These are phyloP conservation scores for Daldinia vernicosa DNA, from an alignment of 495 filamentous ascomycete species.

Conservation along the genomic window DNA sequence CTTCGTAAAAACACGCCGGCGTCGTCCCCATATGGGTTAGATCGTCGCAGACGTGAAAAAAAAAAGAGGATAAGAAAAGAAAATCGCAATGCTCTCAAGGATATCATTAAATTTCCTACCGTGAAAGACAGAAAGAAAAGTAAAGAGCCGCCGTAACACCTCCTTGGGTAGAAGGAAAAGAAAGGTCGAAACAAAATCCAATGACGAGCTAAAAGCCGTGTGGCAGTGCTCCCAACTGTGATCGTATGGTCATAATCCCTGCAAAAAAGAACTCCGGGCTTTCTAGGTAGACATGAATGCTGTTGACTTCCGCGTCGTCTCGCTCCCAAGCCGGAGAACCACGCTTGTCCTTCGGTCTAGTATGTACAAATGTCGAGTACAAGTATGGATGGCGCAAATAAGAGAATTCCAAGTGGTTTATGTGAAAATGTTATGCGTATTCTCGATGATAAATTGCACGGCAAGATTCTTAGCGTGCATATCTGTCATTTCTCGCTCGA, in stretches of 20 bases:
- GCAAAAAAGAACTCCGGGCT: conserved; percentile 24
- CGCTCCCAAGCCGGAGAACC: conserved; percentile 2
- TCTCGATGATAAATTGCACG: conserved; percentile 89
- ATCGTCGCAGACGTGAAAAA: neutral
- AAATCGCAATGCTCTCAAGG: conserved; percentile 44
- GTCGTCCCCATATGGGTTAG: neutral
- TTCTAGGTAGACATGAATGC: conserved; percentile 19
- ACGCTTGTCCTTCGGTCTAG: conserved; percentile 5
- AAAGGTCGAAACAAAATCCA: conserved; percentile 38
- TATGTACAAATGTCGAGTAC: conserved; percentile 41
- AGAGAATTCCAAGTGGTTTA: conserved; percentile 21
- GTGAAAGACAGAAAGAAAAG: conserved; percentile 41
- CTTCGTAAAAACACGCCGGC: conserved; percentile 1
- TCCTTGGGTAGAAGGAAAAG: conserved; percentile 38
- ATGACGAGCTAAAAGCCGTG: conserved; percentile 9
- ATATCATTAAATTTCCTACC: conserved; percentile 49
- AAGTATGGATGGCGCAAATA: conserved; percentile 4
- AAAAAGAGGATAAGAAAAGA: conserved; percentile 17
- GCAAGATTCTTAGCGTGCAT: conserved; percentile 91
- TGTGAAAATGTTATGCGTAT: conserved; percentile 79
- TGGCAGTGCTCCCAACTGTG: conserved; percentile 3
- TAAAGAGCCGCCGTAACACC: conserved; percentile 42
- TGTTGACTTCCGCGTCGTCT: conserved; percentile 20
- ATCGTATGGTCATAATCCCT: conserved; percentile 33
- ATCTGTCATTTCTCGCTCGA: conserved; percentile 95